Base-by-base conservation (phyloP, 2,329 filamentous ascomycete species). In the Clonostachys sp. region DNA sequence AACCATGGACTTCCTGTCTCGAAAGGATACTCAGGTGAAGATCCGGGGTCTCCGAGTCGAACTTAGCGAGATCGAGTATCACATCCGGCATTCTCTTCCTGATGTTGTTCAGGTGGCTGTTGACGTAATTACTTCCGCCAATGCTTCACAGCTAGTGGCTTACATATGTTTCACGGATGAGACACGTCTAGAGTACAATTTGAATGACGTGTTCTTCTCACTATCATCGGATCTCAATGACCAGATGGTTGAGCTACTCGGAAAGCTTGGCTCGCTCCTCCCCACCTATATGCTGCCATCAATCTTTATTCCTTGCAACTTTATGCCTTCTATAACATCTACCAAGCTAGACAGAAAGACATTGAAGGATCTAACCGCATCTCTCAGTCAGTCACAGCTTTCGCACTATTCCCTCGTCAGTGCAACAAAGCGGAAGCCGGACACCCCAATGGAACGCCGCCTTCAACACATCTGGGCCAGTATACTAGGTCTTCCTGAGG, bases 31-130 rank as follows among this genome's bases (percentile, higher is more conserved):
- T n/a, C 45, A 46, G 18, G 67, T 80, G 41, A 81, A 81, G 55
- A 57, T 81, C 12, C 67, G 70, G 30, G 81, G 80, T 41, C 78
- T 71, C 47, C 57, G 75, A 47, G 63, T 77, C 49, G 80, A 74
- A 59, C 62, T 74, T 12, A 47, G 40, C 13, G 50, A 52, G 30
- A 34, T 52, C 33, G 50, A 52, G 43, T 30, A 50, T 30, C 20
- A 47, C n/a, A 40, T 45, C 33, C 20, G 40, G 7, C 24, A 24
- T 20, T 36, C 18, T 13, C 13, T 50, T 9, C 33, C 35, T 6
- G 18, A 44, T 16, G 47, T 45, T 8, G 24, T 36, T 9, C 18
- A 41, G 9, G 45, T 51, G 13, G 47, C 38, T 8, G 51, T 45
- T 5, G 51, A 53, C 9, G 44, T 53, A 16, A 45, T 54, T 9